These are phyloP conservation scores for Neurospora sp. DNA, from an alignment of 495 filamentous ascomycete genomes.

Conservation along the genomic window DNA sequence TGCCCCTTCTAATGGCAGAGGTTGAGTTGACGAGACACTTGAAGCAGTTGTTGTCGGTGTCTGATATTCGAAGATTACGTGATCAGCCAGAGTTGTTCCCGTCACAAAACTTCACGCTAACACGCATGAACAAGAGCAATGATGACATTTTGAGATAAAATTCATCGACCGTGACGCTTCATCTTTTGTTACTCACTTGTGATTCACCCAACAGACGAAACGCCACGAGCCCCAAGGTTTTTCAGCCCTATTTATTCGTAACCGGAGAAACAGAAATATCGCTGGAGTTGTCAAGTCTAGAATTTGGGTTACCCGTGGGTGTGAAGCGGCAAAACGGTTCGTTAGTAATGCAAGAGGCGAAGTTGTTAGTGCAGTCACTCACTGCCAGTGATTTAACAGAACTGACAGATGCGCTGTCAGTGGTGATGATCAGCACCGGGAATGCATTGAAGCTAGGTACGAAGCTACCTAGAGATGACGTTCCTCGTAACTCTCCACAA, in stretches of 20 bases:
- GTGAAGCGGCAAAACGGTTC: background rate
- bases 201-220: background rate
- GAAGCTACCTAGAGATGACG: background rate
- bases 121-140: background rate
- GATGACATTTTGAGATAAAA: background rate
- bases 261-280: background rate
- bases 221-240: background rate
- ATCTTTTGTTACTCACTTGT: background rate
- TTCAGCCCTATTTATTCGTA: too few relatives aligned
- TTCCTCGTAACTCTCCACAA: background rate
- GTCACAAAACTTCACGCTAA: background rate
- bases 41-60: background rate
- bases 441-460: background rate
- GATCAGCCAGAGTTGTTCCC: background rate
- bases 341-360: background rate
- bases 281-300: background rate
- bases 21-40: background rate
- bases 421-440: background rate
- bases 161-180: background rate
- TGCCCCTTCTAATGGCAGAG: too few relatives aligned
- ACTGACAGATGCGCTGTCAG: background rate
- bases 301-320: background rate
- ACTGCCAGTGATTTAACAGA: background rate
- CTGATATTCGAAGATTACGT: background rate
- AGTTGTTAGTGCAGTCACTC: background rate